Base-by-base conservation (phyloP, 2,329 filamentous ascomycete species). In the Didymosphaeria variabile region DNA sequence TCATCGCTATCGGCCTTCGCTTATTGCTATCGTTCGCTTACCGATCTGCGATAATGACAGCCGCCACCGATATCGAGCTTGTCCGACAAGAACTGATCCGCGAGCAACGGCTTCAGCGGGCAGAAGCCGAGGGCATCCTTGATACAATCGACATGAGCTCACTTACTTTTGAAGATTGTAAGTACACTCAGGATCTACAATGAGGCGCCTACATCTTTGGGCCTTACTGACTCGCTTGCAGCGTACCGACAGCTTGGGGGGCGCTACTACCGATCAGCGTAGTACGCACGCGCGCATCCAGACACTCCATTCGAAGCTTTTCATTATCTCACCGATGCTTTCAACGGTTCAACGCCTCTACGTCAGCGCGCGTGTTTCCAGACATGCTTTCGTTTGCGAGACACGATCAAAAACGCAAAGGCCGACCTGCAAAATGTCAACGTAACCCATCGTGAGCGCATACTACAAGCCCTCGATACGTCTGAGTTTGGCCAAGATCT, bases 191-290 rank as follows among this genome's bases (percentile, higher is more conserved):
- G 26, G 12, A 40, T 17, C 38, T 45, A 21, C 19, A 10, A 2
- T 21, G 9, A 6, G 12, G 1, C n/a, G 12, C 42, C n/a, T 10
- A 36, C 10, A 7, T 15, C 10, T 12, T 31, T 31, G 29, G 7
- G 2, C 29, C 15, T 17, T n/a, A 15, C 17, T 57, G 15, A 50
- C 17, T 29, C 23, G 31, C 45, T 23, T n/a, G 15, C 17, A 49
- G 47, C 6, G 4, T 51, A 58, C 31, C 31, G 49, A 12, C 7
- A 15, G 13, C 46, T 49, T 42, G 59, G 58, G 38, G 59, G 54
- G 50, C n/a, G 32, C 12, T 62, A 62, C 45, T 51, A 45, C 29
- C 17, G 34, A n/a, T 45, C 52, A 15, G 55, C 21, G 23, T 31
- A 47, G 60, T 56, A 57, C 10, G 55, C 56, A 13, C 26, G 34